phyloP scores from a whole-genome alignment of 2,329 filamentous ascomycete species.

The Lasiodiplodia citricola region DNA sequence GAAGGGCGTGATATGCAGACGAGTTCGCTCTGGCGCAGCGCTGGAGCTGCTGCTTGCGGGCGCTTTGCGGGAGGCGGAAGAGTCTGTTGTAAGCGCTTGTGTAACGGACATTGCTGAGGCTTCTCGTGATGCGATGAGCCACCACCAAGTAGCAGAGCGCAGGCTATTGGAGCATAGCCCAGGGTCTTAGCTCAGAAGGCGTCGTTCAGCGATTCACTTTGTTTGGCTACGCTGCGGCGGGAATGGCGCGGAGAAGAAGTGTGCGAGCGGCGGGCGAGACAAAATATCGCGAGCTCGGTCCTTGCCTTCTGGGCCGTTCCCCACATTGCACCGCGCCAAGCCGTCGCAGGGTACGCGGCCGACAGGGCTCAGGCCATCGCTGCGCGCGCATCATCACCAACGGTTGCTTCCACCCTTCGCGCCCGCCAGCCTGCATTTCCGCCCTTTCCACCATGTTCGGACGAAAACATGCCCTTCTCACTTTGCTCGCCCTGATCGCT shows the following conservation, averaged over 20 bases:
- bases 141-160: conserved; percentile 1
- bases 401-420: neutral
- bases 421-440: conserved; percentile 1
- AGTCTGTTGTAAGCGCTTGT: conserved; percentile 28
- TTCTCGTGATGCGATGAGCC: conserved; percentile 13
- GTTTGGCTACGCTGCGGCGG: neutral
- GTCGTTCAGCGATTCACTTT: neutral
- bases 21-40: conserved; percentile 7
- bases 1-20: conserved; percentile 89
- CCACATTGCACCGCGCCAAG: conserved; percentile 10
- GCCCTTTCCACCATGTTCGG: conserved; percentile 15
- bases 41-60: neutral
- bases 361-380: conserved; percentile 8
- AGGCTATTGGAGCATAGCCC: conserved; percentile 8
- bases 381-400: conserved; percentile 19
- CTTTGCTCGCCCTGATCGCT: conserved; percentile 32
- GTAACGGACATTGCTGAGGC: conserved; percentile 23
- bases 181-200: conserved; percentile 14
- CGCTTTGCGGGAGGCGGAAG: conserved; percentile 13
- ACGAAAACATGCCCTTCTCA: conserved; percentile 14
- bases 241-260: neutral
- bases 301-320: conserved; percentile 11
- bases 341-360: conserved; percentile 23
- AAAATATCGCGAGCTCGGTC: conserved; percentile 20
- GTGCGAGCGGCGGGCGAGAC: neutral